Evolutionary conservation across 768 basidiomycete genomes (phyloP).

Genomic region (Leccinum imitatum): DNA sequence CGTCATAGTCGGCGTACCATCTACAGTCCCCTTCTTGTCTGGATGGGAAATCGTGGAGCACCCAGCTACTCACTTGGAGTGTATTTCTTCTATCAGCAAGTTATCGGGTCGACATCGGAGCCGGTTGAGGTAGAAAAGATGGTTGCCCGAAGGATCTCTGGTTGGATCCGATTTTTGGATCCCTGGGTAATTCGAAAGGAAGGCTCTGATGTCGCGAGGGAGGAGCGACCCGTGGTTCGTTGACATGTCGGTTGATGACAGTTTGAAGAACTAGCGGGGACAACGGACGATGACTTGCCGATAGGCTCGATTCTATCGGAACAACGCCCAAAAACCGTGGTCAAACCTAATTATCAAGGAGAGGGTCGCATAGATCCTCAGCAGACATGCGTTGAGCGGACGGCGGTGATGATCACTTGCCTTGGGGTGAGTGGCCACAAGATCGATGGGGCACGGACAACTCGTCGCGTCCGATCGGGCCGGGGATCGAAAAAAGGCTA

Average conservation of each 20-base stretch:
- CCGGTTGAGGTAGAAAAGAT: constrained; percentile 60
- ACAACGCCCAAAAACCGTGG: neutral
- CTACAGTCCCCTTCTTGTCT: constrained; percentile 35
- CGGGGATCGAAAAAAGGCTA: constrained; percentile 23
- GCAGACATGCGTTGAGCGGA: neutral
- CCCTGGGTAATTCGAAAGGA: constrained; percentile 27
- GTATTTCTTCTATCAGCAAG: constrained; percentile 60
- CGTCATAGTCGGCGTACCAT: constrained; percentile 62
- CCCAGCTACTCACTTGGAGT: constrained; percentile 44
- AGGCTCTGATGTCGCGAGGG: constrained; percentile 27
- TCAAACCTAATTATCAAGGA: neutral
- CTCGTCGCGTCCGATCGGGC: constrained; percentile 3
- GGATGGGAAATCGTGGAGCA: neutral
- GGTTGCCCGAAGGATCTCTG: constrained; percentile 39
- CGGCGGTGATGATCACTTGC: neutral
- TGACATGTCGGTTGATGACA: constrained; percentile 17
- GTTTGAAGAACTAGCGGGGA: constrained; percentile 8
- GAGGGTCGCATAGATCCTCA: neutral
- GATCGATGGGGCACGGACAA: neutral
- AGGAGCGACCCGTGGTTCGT: neutral
- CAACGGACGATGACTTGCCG: constrained; percentile 10
- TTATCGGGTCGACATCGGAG: constrained; percentile 61
- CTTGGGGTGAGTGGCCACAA: constrained; percentile 2
- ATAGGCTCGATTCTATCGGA: constrained; percentile 1
- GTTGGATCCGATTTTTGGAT: constrained; percentile 8